Evolutionary conservation across 441 rosid genomes (phyloP), one percentile per base, ranked within the genome.

Genomic region (Erodium trifolium): DNA sequence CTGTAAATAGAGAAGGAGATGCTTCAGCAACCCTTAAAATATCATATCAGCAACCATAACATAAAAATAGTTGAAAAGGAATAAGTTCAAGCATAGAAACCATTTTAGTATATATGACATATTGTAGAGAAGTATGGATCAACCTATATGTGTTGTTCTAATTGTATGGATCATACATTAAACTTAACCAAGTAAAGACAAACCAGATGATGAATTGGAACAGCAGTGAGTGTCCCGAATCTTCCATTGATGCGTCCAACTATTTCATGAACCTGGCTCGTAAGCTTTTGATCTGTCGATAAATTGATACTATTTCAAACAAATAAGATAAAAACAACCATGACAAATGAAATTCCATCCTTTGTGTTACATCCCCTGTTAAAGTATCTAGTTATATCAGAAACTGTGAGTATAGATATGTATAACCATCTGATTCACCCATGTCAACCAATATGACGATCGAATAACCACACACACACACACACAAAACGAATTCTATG

Each of bases 261-360:
- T 76, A 95, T 95, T 80, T 95, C 99, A 81, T 95, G 99, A 82
- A 95, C 99, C 82, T 95, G 99, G 82, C 99, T 95, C 66, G 99
- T 95, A 68, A 95, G 98, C 75, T 86, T 95, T 83, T 95, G 99
- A 85, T 95, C 99, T 94, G 92, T 55, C 65, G 76, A 67, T 63
- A 66, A 17, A 9, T 57, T 17, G 18, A 57, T 57, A 57, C 11
- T 57, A 57, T 57, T 57, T 16, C 4, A 49, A 12, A 49, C 4
- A 49, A n/a, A 49, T 7, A 49, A 49, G 11, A 43, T 43, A 43
- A 11, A 9, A 43, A 43, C 49, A 43, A 43, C 2, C 12, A 8
- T 9, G 49, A 8, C 49, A 43, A 43, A 43, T 43, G 49, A 43
- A 9, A 60, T 7, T 60, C 65, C 18, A 23, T 19, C n/a, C 65